Base-by-base conservation (phyloP, 208 protist genomes). In the Wallacemonas sp. region DNA sequence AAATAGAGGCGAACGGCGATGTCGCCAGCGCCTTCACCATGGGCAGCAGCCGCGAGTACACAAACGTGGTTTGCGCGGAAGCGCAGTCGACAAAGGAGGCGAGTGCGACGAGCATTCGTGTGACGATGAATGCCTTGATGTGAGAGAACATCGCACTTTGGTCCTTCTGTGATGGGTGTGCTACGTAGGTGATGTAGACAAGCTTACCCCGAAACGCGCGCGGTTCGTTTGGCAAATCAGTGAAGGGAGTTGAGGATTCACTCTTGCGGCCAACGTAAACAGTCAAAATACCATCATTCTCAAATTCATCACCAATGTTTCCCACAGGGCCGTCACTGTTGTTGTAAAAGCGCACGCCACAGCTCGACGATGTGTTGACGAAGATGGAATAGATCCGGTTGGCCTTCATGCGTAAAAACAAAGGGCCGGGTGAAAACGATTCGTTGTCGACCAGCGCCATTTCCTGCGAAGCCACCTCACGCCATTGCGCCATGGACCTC, bases 321-420 rank as follows among this genome's bases (percentile, higher is more conserved):
- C 85, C 83, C 12, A 89, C 70, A 62, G 82, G 77, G 14, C 91
- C 87, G 66, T 94, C 87, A 55, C 75, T 93, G 73, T 77, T 90
- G 77, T 92, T 93, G 74, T 88, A 96, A 72, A 94, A 96, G 17
- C 87, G 80, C 27, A 97, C 83, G 5, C 88, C 88, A 44, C 86
- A 94, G 64, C 82, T 93, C 27, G 84, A 90, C 11, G 88, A 80
- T 0, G 88, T 97, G 75, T 95, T 94, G 55, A 97, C 81, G 70
- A 86, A 97, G 31, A 97, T 70, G 24, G 91, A 74, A 71, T 95
- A 97, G n/a, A 80, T 46, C 21, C 82, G 80, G 56, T 88, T 77
- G 24, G 88, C 88, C 11, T 76, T 71, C 76, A 97, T 87, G 46
- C 77, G 77, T 36, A 94, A 59, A 65, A 79, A 84, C 44, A 94